Conservation (phyloP, 192 early-diverging fungal species). For the Podila verticillata region DNA sequence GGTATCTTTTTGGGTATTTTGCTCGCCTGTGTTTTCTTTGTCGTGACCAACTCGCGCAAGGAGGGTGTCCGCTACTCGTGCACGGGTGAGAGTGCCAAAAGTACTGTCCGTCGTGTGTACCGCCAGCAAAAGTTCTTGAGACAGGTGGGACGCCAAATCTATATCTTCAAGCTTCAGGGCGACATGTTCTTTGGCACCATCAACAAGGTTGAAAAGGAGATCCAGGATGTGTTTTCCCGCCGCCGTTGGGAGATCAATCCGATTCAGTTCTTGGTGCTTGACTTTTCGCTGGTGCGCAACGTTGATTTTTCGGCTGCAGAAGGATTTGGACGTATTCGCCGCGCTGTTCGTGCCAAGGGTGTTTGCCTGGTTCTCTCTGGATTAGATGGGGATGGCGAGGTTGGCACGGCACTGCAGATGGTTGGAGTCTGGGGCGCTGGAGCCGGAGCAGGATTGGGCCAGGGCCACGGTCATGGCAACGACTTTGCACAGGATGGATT, state of each 20-base stretch:
- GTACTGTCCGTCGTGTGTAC: conserved; percentile 89
- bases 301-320: conserved; percentile 87
- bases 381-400: conserved; percentile 69
- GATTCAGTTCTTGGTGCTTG: conserved; percentile 90
- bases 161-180: conserved; percentile 90
- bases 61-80: conserved; percentile 72
- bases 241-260: conserved; percentile 74
- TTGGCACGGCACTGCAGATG: conserved; percentile 71
- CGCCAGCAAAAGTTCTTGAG: conserved; percentile 89
- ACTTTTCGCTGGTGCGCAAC: conserved; percentile 86
- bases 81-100: conserved; percentile 75
- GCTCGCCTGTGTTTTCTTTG: conserved; percentile 95
- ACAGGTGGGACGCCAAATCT: conserved; percentile 85
- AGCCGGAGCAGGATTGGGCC: conserved; percentile 47
- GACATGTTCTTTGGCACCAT: conserved; percentile 99
- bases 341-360: conserved; percentile 71
- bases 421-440: conserved; percentile 70
- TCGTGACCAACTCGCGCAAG: conserved; percentile 76
- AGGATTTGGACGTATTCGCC: conserved; percentile 86
- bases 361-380: conserved; percentile 89
- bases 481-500: conserved; percentile 44
- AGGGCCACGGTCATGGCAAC: conserved; percentile 41
- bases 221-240: conserved; percentile 70
- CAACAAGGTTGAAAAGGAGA: conserved; percentile 79
- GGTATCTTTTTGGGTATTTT: conserved; percentile 95